Percentiles rank a stretch among this genome's conserved stretches.
Conservation (phyloP, 164 flowering plant species). For the Umbilicus rupestris region DNA sequence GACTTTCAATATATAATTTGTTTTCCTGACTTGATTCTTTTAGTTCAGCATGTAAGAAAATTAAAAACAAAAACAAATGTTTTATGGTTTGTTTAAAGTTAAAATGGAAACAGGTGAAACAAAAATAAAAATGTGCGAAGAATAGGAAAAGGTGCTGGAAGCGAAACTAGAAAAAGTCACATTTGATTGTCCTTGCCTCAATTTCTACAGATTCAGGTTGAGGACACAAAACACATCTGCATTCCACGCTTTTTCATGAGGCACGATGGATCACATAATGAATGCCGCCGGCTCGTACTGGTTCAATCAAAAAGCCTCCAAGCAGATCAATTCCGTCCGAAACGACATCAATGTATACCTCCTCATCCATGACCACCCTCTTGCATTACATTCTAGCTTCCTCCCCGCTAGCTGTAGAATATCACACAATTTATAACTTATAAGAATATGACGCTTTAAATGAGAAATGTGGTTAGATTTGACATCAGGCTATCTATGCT, state of each 20-base stretch:
- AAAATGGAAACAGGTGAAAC: too few species aligned
- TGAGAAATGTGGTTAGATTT: too few species aligned
- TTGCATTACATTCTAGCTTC: slow-evolving; percentile 1
- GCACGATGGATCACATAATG: slow-evolving; percentile 69
- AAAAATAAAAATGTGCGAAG: not conserved
- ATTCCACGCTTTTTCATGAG: not conserved
- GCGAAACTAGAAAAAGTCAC: not conserved
- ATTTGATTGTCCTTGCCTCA: not conserved
- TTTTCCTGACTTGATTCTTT: too few species aligned
- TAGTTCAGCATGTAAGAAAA: too few species aligned
- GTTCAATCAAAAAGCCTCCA: slow-evolving; percentile 64
- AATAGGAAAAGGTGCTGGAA: not conserved
- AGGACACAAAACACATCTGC: not conserved
- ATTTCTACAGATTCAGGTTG: not conserved
- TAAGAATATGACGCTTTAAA: too few species aligned
- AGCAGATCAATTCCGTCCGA: slow-evolving; percentile 65
- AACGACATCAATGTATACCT: slow-evolving; percentile 58
- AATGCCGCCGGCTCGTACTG: slow-evolving; percentile 74
- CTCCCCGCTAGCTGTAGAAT: too few species aligned
- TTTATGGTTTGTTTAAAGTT: too few species aligned
- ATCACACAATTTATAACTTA: too few species aligned
- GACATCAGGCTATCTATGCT: too few species aligned
- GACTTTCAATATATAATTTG: too few species aligned
- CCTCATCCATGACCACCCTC: not conserved
- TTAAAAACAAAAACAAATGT: too few species aligned